These are phyloP conservation scores for Leishmania mexicana DNA, from an alignment of 208 protist genomes.

Conservation along the genomic window DNA sequence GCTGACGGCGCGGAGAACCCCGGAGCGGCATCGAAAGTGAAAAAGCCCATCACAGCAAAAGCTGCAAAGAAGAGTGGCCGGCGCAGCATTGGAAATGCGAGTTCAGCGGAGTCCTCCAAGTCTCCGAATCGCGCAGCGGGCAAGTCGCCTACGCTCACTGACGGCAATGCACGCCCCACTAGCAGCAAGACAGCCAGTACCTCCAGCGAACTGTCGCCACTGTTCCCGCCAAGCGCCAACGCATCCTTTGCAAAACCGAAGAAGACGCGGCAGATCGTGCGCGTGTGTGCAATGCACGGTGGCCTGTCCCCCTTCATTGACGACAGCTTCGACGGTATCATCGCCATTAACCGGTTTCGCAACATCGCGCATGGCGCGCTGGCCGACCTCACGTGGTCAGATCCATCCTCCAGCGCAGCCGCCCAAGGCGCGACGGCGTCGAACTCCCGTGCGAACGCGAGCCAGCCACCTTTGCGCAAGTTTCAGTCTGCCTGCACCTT, in stretches of 20 bases:
- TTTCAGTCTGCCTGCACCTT: slow-evolving; percentile 42
- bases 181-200: background rate
- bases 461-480: slow-evolving; percentile 23
- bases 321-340: slow-evolving; percentile 95
- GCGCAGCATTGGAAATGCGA: background rate
- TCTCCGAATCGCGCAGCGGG: background rate
- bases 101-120: background rate
- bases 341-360: slow-evolving; percentile 92
- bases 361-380: slow-evolving; percentile 96
- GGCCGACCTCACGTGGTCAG: slow-evolving; percentile 99
- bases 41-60: background rate
- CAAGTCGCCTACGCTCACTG: background rate
- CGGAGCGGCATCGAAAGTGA: background rate
- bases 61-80: background rate
- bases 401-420: slow-evolving; percentile 81
- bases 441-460: slow-evolving; percentile 13
- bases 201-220: background rate
- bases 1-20: background rate
- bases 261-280: slow-evolving; percentile 37
- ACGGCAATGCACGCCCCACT: background rate
- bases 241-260: slow-evolving; percentile 4
- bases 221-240: slow-evolving; percentile 4
- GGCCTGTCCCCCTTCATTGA: slow-evolving; percentile 97
- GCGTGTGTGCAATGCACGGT: slow-evolving; percentile 98
- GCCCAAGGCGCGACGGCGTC: background rate